These are phyloP conservation scores for Bryoglossum gracile DNA, from an alignment of 495 filamentous ascomycete genomes.

Conservation along the genomic window DNA sequence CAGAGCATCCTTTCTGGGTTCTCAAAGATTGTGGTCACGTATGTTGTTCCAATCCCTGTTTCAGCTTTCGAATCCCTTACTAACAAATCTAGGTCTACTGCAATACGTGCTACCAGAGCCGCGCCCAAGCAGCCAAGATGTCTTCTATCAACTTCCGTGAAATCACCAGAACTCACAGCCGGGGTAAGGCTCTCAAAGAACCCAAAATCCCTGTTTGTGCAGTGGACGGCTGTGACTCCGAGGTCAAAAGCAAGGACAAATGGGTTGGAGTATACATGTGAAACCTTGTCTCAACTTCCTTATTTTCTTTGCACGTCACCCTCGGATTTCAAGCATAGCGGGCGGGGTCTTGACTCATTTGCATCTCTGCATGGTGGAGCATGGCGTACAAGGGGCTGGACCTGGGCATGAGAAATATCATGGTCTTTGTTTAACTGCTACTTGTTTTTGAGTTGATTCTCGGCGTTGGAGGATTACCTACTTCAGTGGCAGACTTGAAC, in stretches of 20 bases:
- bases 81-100: constrained; percentile 55
- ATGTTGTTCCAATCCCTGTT: constrained; percentile 28
- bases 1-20: constrained; percentile 62
- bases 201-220: constrained; percentile 32
- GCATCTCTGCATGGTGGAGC: background rate
- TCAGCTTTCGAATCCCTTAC: background rate
- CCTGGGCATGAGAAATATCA: no score
- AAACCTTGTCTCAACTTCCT: background rate
- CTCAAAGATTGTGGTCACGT: constrained; percentile 72
- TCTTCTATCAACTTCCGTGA: constrained; percentile 36
- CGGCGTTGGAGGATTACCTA: no score
- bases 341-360: background rate
- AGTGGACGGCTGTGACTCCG: constrained; percentile 38
- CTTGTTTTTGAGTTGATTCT: no score
- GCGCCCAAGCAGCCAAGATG: constrained; percentile 34
- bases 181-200: constrained; percentile 2
- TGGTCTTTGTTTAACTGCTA: no score
- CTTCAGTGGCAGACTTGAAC: no score
- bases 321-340: background rate
- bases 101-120: constrained; percentile 54
- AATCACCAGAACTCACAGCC: background rate
- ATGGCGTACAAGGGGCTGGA: constrained; percentile 7
- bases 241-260: constrained; percentile 25
- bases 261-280: constrained; percentile 27
- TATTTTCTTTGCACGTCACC: background rate